A percentile compares a stretch with the other conserved stretches of the same genome.
phyloP scores from a whole-genome alignment of 352 stramenopile species.

The Pythium volutum region DNA sequence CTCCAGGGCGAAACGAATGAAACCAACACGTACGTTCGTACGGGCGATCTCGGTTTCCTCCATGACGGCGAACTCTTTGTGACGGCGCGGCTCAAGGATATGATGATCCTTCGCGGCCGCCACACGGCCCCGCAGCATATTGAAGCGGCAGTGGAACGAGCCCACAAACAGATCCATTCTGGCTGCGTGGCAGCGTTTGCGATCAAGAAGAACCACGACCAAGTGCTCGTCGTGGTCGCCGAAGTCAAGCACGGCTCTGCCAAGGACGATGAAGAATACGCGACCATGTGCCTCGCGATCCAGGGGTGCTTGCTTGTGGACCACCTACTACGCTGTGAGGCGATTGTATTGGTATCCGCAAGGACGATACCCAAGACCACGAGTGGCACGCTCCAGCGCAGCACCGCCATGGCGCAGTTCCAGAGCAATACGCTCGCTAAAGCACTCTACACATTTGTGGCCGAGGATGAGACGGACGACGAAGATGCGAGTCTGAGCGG shows the following conservation, averaged over 20 bases:
- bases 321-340: constrained; percentile 68
- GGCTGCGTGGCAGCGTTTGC: constrained; percentile 78
- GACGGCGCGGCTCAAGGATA: constrained; percentile 71
- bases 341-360: constrained; percentile 68
- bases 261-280: constrained; percentile 41
- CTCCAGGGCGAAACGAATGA: constrained; percentile 41
- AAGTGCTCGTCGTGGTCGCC: constrained; percentile 72
- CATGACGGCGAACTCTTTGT: constrained; percentile 68
- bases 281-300: constrained; percentile 64
- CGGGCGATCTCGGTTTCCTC: constrained; percentile 78
- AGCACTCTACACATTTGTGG: constrained; percentile 46
- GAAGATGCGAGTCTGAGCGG: too few species aligned
- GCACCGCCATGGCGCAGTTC: constrained; percentile 59
- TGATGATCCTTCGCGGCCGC: constrained; percentile 83
- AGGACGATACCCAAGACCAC: constrained; percentile 83
- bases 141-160: constrained; percentile 60
- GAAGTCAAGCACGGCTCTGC: constrained; percentile 68
- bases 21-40: constrained; percentile 47
- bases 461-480: not conserved
- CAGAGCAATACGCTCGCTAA: constrained; percentile 37
- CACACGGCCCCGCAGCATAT: constrained; percentile 80
- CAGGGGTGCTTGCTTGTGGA: constrained; percentile 59
- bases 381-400: constrained; percentile 83
- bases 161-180: constrained; percentile 64
- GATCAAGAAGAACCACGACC: constrained; percentile 74